phyloP scores from a whole-genome alignment of 305 asterid species.

The Ajuga reptans region DNA sequence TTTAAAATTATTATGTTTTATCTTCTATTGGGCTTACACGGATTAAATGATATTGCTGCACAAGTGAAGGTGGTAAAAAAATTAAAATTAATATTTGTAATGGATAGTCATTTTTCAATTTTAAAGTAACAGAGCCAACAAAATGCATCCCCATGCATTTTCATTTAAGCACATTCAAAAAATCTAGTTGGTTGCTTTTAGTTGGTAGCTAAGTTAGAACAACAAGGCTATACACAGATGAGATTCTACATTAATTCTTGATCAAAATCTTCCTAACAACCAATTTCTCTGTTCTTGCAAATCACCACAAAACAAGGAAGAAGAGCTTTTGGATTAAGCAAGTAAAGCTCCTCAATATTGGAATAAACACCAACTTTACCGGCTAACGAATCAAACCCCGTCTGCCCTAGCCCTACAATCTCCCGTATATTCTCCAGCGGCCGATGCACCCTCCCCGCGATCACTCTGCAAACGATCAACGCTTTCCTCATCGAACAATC shows the following conservation, averaged over 20 bases:
- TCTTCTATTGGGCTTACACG: too few species aligned
- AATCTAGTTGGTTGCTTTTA: too few species aligned
- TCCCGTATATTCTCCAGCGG: slow-evolving; percentile 75
- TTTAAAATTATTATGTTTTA: too few species aligned
- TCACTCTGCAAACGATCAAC: slow-evolving; percentile 70
- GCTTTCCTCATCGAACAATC: slow-evolving; percentile 47
- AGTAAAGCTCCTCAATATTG: slow-evolving; percentile 80
- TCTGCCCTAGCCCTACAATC: slow-evolving; percentile 55
- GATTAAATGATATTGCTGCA: background rate
- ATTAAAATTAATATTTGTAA: too few species aligned
- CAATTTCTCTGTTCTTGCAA: slow-evolving; percentile 47
- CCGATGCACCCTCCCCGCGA: slow-evolving; percentile 83
- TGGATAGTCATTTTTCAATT: too few species aligned
- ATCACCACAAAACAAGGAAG: slow-evolving; percentile 84
- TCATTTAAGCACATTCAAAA: background rate
- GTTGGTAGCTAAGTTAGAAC: too few species aligned
- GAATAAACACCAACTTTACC: slow-evolving; percentile 82
- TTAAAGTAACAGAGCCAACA: too few species aligned
- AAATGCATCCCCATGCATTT: background rate
- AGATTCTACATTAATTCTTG: background rate
- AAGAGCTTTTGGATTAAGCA: slow-evolving; percentile 71
- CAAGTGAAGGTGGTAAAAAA: too few species aligned
- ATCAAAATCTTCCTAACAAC: background rate
- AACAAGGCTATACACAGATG: background rate
- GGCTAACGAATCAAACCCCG: slow-evolving; percentile 79